These are phyloP conservation scores for Xylaria acuta DNA, from an alignment of 495 filamentous ascomycete species.

Conservation along the genomic window DNA sequence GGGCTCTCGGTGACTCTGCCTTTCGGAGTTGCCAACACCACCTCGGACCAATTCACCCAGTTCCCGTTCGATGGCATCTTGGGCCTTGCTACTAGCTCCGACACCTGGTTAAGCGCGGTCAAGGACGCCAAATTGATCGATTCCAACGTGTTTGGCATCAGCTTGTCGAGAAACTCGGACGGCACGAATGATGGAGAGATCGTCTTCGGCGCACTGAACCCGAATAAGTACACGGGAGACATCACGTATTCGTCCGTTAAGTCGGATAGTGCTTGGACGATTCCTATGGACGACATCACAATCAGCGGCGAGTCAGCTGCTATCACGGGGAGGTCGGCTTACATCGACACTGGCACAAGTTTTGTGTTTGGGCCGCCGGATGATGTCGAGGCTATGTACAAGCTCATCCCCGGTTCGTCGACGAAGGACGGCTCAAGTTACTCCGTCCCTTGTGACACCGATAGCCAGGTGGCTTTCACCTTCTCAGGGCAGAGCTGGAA, in stretches of 20 bases:
- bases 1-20: slow-evolving; percentile 64
- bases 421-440: slow-evolving; percentile 60
- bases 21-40: slow-evolving; percentile 72
- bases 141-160: slow-evolving; percentile 71
- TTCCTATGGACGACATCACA: slow-evolving; percentile 67
- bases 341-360: slow-evolving; percentile 84
- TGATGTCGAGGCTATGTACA: slow-evolving; percentile 70
- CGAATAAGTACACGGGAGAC: slow-evolving; percentile 66
- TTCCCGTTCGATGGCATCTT: slow-evolving; percentile 91
- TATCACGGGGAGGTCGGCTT: slow-evolving; percentile 61
- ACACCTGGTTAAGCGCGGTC: slow-evolving; percentile 69
- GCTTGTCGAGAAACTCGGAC: slow-evolving; percentile 68
- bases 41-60: slow-evolving; percentile 69
- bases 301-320: slow-evolving; percentile 61
- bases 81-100: slow-evolving; percentile 68
- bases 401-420: slow-evolving; percentile 65
- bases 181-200: slow-evolving; percentile 73
- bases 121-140: slow-evolving; percentile 61
- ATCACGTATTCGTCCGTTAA: slow-evolving; percentile 65
- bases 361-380: slow-evolving; percentile 69
- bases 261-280: slow-evolving; percentile 64
- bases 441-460: slow-evolving; percentile 73
- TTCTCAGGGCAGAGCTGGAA: slow-evolving; percentile 63
- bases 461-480: slow-evolving; percentile 43
- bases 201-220: slow-evolving; percentile 75